Conservation (phyloP, 78 protist genomes). For the Emiliania huxleyi region DNA sequence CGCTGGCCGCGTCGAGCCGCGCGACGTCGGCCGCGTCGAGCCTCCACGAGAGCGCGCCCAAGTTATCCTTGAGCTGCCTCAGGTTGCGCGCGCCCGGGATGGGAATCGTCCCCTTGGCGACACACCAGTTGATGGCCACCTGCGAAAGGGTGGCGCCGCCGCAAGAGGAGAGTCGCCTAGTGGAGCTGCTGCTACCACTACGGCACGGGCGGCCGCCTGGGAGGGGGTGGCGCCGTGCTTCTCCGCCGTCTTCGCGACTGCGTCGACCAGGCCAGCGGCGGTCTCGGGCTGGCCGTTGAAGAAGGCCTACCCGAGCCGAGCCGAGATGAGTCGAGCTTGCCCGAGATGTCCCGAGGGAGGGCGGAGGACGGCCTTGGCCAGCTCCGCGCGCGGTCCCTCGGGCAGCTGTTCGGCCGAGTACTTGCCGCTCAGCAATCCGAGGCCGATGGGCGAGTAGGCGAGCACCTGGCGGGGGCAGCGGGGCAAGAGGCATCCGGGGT, state of each 20-base stretch:
- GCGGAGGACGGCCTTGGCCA: background rate
- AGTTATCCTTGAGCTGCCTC: background rate
- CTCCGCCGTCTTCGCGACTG: too few species aligned
- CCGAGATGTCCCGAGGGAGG: too few species aligned
- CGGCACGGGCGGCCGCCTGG: too few species aligned
- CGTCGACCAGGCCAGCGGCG: background rate
- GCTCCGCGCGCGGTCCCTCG: background rate
- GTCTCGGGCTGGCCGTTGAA: too few species aligned
- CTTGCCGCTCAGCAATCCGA: conserved; percentile 11
- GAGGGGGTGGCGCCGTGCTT: too few species aligned
- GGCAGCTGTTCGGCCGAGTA: background rate
- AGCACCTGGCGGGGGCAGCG: too few species aligned
- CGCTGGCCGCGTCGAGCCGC: background rate
- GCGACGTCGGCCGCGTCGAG: background rate
- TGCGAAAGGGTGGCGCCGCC: background rate
- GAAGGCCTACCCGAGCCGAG: too few species aligned
- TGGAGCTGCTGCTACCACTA: background rate
- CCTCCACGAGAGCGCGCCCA: background rate
- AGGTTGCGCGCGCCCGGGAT: conserved; percentile 14
- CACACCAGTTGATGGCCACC: background rate
- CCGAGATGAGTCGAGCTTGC: too few species aligned
- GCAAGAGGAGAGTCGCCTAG: background rate
- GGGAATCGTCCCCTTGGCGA: background rate
- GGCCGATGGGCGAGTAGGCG: background rate
- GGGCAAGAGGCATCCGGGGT: too few species aligned